Percentiles rank a stretch among this genome's conserved stretches.
Evolutionary conservation across 495 filamentous ascomycete species (phyloP).

Genomic region (Talaromyces stipitatus): DNA sequence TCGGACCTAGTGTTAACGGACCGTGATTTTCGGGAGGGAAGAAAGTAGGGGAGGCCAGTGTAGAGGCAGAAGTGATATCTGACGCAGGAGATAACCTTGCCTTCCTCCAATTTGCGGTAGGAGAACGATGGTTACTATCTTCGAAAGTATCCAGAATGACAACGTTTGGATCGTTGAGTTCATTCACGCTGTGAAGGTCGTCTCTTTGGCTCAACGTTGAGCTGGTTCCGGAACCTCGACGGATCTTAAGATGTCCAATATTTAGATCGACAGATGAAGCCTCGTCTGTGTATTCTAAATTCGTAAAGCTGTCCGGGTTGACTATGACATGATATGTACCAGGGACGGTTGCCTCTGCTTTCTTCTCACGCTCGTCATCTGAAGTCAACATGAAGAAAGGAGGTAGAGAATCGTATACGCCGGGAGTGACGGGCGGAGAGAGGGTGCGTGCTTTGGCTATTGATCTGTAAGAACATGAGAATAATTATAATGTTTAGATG

Average conservation of each 20-base stretch:
- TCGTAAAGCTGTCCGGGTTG: conserved; percentile 47
- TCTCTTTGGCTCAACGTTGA: conserved; percentile 15
- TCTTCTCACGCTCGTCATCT: conserved; percentile 55
- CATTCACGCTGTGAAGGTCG: conserved; percentile 9
- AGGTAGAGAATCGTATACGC: conserved; percentile 36
- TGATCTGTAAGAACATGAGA: conserved; percentile 1
- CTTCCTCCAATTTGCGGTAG: conserved; percentile 15
- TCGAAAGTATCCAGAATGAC: conserved; percentile 44
- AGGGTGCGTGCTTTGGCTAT: conserved; percentile 17
- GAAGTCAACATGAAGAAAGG: conserved; percentile 46
- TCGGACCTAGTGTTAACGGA: conserved; percentile 1
- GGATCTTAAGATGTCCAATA: conserved; percentile 1
- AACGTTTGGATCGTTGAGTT: conserved; percentile 31
- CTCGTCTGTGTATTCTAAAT: conserved; percentile 42
- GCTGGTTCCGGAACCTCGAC: conserved; percentile 10
- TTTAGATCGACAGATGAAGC: conserved; percentile 10
- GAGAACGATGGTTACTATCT: conserved; percentile 30
- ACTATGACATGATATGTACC: conserved; percentile 52
- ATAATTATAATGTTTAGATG: neutral
- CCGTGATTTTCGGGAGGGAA: conserved; percentile 12
- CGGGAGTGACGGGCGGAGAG: conserved; percentile 16
- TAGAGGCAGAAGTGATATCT: conserved; percentile 5
- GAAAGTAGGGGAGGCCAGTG: conserved; percentile 16
- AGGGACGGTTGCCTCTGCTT: conserved; percentile 43
- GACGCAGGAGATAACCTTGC: conserved; percentile 28